phyloP scores from a whole-genome alignment of 2,329 filamentous ascomycete species.

The Nigrospora oryzae region DNA sequence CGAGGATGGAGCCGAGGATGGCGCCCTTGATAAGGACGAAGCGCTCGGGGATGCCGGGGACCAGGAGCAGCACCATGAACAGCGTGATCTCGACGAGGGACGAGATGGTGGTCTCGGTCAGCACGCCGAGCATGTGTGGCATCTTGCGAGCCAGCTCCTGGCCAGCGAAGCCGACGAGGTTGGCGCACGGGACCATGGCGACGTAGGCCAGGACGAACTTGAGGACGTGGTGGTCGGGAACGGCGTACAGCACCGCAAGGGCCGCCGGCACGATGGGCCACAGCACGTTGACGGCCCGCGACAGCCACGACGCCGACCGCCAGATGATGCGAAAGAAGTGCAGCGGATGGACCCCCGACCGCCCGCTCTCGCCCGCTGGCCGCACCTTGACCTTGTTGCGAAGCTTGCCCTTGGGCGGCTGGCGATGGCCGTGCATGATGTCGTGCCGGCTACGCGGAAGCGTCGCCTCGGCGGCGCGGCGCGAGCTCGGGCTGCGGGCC shows the following conservation, averaged over 20 bases:
- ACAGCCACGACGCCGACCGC: slow-evolving; percentile 54
- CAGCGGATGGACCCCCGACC: slow-evolving; percentile 54
- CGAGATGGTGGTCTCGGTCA: slow-evolving; percentile 56
- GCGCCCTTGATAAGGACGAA: slow-evolving; percentile 75
- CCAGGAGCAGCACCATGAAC: slow-evolving; percentile 63
- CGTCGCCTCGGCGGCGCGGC: background rate
- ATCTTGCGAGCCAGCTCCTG: slow-evolving; percentile 67
- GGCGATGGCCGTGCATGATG: slow-evolving; percentile 1
- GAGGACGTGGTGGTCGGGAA: slow-evolving; percentile 40
- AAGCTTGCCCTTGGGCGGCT: slow-evolving; percentile 5
- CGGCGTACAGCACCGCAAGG: slow-evolving; percentile 47
- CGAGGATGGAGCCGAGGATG: slow-evolving; percentile 74
- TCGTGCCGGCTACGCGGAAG: slow-evolving; percentile 4
- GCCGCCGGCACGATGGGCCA: slow-evolving; percentile 70
- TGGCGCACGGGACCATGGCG: slow-evolving; percentile 70
- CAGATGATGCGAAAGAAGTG: slow-evolving; percentile 58
- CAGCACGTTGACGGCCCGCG: slow-evolving; percentile 58
- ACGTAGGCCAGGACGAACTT: slow-evolving; percentile 67
- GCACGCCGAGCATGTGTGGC: slow-evolving; percentile 61
- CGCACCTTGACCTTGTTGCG: slow-evolving; percentile 18
- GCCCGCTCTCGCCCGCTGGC: slow-evolving; percentile 55
- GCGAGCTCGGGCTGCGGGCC: background rate
- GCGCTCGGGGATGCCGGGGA: slow-evolving; percentile 24
- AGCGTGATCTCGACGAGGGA: slow-evolving; percentile 76
- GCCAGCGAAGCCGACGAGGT: slow-evolving; percentile 66